phyloP scores from a whole-genome alignment of 768 basidiomycete species.

The Trametes elegans region DNA sequence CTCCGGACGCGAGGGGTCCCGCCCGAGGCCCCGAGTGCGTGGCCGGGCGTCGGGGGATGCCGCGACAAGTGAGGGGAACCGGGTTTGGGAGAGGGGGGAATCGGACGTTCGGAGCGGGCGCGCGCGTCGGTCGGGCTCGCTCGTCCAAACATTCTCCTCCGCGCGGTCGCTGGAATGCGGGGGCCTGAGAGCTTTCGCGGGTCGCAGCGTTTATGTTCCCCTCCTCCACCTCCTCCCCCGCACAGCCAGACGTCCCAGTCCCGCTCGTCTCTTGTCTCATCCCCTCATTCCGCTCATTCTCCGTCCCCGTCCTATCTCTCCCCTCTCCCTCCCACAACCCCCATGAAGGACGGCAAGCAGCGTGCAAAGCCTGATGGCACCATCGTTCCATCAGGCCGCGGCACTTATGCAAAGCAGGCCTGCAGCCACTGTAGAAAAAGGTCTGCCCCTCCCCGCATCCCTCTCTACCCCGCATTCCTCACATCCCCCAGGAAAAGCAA shows the following conservation, averaged over 20 bases:
- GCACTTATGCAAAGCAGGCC: slow-evolving; percentile 33
- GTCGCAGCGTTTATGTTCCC: no score
- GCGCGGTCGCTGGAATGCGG: no score
- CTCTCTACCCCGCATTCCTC: background rate
- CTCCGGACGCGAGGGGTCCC: no score
- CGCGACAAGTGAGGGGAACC: slow-evolving; percentile 1
- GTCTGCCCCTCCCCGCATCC: slow-evolving; percentile 12
- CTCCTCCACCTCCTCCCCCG: background rate
- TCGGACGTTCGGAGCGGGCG: slow-evolving; percentile 5
- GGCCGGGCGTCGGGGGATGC: slow-evolving; percentile 1
- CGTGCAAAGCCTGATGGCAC: slow-evolving; percentile 19
- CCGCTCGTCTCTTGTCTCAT: background rate
- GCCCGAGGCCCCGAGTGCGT: background rate
- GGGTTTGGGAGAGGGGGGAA: background rate
- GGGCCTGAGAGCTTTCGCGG: no score
- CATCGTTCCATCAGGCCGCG: slow-evolving; percentile 23
- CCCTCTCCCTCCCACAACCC: background rate
- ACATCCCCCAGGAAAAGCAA: slow-evolving; percentile 30
- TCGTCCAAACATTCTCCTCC: no score
- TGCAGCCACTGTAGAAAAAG: slow-evolving; percentile 33
- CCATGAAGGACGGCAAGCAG: slow-evolving; percentile 26
- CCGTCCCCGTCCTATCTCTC: slow-evolving; percentile 5
- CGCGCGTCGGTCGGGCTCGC: no score
- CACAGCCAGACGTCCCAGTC: background rate
- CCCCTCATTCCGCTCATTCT: slow-evolving; percentile 13